A percentile compares a stretch with the other conserved stretches of the same genome.
Conservation (phyloP, 1,139 yeast genomes). For the Diutina scorzettiae region DNA sequence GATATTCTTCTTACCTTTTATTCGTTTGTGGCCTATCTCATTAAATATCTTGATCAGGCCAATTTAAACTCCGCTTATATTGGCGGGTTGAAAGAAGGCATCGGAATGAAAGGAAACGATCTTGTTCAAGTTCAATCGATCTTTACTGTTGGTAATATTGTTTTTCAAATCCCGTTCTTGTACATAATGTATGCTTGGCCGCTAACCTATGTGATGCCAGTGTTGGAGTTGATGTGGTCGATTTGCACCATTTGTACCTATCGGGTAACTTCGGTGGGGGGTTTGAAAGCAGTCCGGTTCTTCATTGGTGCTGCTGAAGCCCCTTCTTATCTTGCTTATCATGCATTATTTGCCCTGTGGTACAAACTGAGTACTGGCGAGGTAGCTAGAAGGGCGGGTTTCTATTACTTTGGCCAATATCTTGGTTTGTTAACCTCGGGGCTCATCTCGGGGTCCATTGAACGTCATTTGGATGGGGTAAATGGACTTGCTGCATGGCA, state of each 20-base stretch:
- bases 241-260: slow-evolving; percentile 46
- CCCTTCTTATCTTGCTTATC: slow-evolving; percentile 46
- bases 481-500: slow-evolving; percentile 10
- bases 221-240: slow-evolving; percentile 56
- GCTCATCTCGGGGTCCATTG: slow-evolving; percentile 48
- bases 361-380: neutral
- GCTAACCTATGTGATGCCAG: slow-evolving; percentile 42
- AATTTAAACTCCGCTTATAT: slow-evolving; percentile 59
- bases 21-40: slow-evolving; percentile 57
- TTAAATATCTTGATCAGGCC: slow-evolving; percentile 53
- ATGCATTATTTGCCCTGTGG: slow-evolving; percentile 43
- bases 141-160: slow-evolving; percentile 45
- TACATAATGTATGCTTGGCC: slow-evolving; percentile 35
- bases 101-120: slow-evolving; percentile 55
- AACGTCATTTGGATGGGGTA: slow-evolving; percentile 14
- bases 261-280: slow-evolving; percentile 32
- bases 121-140: slow-evolving; percentile 48
- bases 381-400: slow-evolving; percentile 45
- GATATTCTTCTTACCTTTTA: slow-evolving; percentile 50
- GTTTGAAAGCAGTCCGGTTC: slow-evolving; percentile 46
- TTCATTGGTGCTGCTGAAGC: slow-evolving; percentile 54
- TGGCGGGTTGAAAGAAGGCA: slow-evolving; percentile 47
- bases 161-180: slow-evolving; percentile 43
- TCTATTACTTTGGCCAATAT: slow-evolving; percentile 49
- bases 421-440: slow-evolving; percentile 55